A percentile compares a stretch with the other conserved stretches of the same genome.
Conservation (phyloP, 352 stramenopile species). For the Blastocystis sp. region DNA sequence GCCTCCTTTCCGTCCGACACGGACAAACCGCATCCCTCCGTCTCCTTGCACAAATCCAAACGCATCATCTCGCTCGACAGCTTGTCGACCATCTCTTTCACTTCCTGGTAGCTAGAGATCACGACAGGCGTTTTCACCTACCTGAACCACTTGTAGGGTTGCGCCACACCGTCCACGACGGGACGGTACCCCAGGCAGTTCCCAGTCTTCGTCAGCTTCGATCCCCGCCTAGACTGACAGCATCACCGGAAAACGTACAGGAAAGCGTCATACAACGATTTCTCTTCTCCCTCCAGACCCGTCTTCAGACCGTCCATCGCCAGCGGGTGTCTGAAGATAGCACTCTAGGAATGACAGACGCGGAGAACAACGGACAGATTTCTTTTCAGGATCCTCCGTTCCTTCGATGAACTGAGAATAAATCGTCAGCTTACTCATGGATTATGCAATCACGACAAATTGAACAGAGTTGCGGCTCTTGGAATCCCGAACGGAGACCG, state of each 20-base stretch:
- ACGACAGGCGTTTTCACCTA: neutral
- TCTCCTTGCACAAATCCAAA: conserved; percentile 35
- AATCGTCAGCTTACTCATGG: conserved; percentile 46
- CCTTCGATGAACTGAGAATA: conserved; percentile 47
- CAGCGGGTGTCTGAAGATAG: conserved; percentile 34
- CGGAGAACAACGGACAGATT: neutral
- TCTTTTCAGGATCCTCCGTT: neutral
- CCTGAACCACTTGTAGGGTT: conserved; percentile 61
- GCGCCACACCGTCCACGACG: conserved; percentile 12
- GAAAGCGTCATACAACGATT: conserved; percentile 32
- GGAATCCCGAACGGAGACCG: too few species aligned
- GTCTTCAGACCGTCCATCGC: conserved; percentile 36
- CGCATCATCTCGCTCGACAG: conserved; percentile 70
- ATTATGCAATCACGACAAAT: too few species aligned
- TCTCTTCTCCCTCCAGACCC: conserved; percentile 43
- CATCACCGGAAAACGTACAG: neutral
- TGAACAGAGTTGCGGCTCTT: too few species aligned
- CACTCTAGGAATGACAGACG: neutral
- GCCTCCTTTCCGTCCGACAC: conserved; percentile 49
- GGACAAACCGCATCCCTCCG: conserved; percentile 6
- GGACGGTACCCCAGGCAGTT: conserved; percentile 64
- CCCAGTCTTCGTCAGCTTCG: neutral
- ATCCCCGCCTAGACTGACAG: neutral
- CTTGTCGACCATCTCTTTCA: conserved; percentile 66
- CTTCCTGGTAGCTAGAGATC: conserved; percentile 59